These are phyloP conservation scores for Botrytis porri DNA, from an alignment of 2,329 filamentous ascomycete genomes.

Conservation along the genomic window DNA sequence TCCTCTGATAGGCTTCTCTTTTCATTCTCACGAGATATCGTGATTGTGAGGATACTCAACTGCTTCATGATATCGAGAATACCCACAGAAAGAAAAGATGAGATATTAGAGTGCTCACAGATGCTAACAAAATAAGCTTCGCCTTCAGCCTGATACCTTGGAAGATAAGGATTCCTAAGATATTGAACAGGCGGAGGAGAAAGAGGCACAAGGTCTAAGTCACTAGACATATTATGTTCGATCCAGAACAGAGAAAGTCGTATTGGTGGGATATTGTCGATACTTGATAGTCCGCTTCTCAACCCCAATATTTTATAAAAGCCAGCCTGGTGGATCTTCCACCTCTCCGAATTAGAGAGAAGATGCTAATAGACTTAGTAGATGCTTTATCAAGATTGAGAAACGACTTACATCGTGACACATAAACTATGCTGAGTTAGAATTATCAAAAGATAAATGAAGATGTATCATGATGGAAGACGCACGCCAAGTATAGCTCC, in stretches of 20 bases:
- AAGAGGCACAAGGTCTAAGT: not conserved
- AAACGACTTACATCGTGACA: conserved; percentile 12
- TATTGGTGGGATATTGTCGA: not conserved
- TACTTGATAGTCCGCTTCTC: conserved; percentile 3
- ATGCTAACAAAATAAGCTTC: not conserved
- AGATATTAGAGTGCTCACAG: not conserved
- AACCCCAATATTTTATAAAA: conserved; percentile 2
- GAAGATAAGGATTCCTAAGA: not conserved
- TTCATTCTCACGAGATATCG: not conserved
- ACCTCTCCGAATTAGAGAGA: not conserved
- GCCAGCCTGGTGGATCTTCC: conserved; percentile 3
- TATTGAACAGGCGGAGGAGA: not conserved
- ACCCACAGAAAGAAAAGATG: not conserved
- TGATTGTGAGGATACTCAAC: not conserved
- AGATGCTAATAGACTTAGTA: not conserved
- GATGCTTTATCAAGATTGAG: not conserved
- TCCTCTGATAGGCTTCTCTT: not conserved
- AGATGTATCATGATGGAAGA: not conserved
- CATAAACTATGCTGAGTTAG: conserved; percentile 2
- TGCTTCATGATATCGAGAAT: not conserved
- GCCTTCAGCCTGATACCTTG: not conserved
- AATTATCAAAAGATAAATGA: not conserved
- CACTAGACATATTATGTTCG: conserved; percentile 11
- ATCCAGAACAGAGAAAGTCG: conserved; percentile 14
- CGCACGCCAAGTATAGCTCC: conserved; percentile 11